Evolutionary conservation across 805 yeast species (phyloP), one percentile per base, ranked within the genome.

Genomic region (Ogataea dorogensis): DNA sequence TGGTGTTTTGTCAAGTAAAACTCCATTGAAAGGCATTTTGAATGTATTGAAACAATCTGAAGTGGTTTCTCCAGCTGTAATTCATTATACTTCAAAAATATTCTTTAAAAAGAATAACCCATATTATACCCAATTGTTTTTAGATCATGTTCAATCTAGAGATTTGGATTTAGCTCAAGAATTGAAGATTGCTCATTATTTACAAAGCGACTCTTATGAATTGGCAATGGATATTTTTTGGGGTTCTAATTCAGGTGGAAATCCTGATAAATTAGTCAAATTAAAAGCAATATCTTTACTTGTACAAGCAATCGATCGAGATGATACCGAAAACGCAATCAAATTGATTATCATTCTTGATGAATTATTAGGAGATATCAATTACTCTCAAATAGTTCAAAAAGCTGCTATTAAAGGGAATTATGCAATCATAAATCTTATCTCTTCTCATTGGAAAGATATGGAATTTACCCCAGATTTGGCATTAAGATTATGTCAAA

Each of bases 121-220:
- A 2, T 17, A 16, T 11, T 36, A 36, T 18, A 36, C 32, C 28
- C 49, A 45, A 19, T 11, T 28, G 17, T 53, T 50, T 17, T 25
- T 33, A 23, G 35, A 27, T 10, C 18, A 36, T 9, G 35, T 53
- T 3, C 20, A 22, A 15, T 18, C 31, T 5, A 7, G 10, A 17
- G 7, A 12, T 21, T 32, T 32, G 6, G 17, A 16, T 3, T 14
- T 27, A 5, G 16, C 17, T 16, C 14, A 27, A 11, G 18, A 16
- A n/a, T 13, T 25, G 40, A 54, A 52, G 15, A 39, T 58, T 4
- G 31, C 34, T 6, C 31, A 48, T 16, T 39, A 43, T 5, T 13
- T 58, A 3, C 18, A 34, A 2, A 31, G 38, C 19, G 46, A 42
- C 8, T 44, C 50, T 22, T 54, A 55, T 32, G 58, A 54, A 28